Evolutionary conservation across 1,284 basidiomycete species (phyloP).

Genomic region (Rhizoctonia solani): DNA sequence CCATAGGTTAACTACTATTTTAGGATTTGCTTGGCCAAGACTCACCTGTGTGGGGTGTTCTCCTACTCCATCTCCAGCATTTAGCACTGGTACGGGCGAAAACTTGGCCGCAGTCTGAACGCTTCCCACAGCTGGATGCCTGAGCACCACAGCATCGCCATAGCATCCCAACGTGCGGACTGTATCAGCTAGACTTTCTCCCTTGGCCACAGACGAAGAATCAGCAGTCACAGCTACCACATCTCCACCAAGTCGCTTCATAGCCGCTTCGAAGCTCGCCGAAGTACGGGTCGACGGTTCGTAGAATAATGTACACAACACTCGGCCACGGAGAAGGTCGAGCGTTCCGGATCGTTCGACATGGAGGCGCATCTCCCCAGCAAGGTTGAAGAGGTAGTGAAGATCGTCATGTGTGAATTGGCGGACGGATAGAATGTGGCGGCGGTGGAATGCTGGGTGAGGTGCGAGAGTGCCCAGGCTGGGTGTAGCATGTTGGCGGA

Average conservation of each 20-base stretch:
- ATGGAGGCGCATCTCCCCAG: conserved; percentile 94
- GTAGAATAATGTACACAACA: conserved; percentile 96
- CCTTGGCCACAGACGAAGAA: conserved; percentile 89
- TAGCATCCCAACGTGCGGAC: conserved; percentile 96
- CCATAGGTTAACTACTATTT: neutral
- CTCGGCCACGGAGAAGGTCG: conserved; percentile 88
- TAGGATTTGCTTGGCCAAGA: neutral
- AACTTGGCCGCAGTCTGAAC: conserved; percentile 90
- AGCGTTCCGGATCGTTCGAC: conserved; percentile 91
- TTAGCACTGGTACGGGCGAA: conserved; percentile 94
- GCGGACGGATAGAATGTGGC: conserved; percentile 93
- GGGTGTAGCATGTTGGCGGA: conserved; percentile 32
- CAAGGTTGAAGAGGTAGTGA: conserved; percentile 92
- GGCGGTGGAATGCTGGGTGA: conserved; percentile 76
- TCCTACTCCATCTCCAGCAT: conserved; percentile 96
- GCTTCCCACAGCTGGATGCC: conserved; percentile 93
- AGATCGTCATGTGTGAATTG: conserved; percentile 91
- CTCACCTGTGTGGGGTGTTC: conserved; percentile 95
- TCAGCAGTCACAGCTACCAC: conserved; percentile 86
- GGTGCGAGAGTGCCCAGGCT: conserved; percentile 44
- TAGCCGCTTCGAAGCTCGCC: conserved; percentile 97
- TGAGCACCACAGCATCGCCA: conserved; percentile 91
- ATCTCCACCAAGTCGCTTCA: conserved; percentile 96
- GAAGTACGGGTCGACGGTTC: conserved; percentile 97
- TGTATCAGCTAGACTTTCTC: conserved; percentile 93